Conservation (phyloP, 352 stramenopile species). For the Phytophthora sansomeana region DNA sequence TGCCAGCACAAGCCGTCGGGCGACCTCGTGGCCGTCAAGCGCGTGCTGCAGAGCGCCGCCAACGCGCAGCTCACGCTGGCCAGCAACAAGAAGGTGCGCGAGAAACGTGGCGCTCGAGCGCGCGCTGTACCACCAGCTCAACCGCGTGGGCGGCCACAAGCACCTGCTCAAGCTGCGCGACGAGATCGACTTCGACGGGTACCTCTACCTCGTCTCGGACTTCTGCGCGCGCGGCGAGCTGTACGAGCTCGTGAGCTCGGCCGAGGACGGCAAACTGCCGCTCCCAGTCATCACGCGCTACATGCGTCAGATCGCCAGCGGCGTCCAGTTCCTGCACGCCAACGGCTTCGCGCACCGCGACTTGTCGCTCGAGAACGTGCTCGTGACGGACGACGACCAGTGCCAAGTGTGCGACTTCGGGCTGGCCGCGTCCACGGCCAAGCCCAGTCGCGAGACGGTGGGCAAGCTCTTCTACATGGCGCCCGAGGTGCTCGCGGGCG, state of each 20-base stretch:
- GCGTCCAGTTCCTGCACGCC: slow-evolving; percentile 79
- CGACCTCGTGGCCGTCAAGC: slow-evolving; percentile 81
- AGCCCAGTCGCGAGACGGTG: slow-evolving; percentile 60
- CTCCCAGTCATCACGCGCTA: slow-evolving; percentile 55
- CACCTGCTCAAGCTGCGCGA: slow-evolving; percentile 76
- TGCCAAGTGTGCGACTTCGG: slow-evolving; percentile 89
- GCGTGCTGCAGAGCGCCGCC: slow-evolving; percentile 74
- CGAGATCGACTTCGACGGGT: slow-evolving; percentile 83
- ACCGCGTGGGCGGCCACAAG: slow-evolving; percentile 61
- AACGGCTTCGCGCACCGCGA: slow-evolving; percentile 85
- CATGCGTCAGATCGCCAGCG: slow-evolving; percentile 70
- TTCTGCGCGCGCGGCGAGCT: slow-evolving; percentile 78
- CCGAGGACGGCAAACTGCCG: slow-evolving; percentile 57
- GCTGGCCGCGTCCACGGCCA: slow-evolving; percentile 59
- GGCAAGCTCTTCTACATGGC: slow-evolving; percentile 91
- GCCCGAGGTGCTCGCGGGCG: slow-evolving; percentile 74
- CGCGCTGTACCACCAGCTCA: slow-evolving; percentile 72
- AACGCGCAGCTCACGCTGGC: slow-evolving; percentile 64
- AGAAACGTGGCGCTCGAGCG: slow-evolving; percentile 85
- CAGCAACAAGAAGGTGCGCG: slow-evolving; percentile 77
- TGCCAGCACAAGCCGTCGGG: slow-evolving; percentile 70
- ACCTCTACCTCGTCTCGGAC: slow-evolving; percentile 83
- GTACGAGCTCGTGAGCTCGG: slow-evolving; percentile 80
- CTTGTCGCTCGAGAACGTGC: slow-evolving; percentile 87
- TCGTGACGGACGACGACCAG: slow-evolving; percentile 73